Conservation (phyloP, 345 rosid species). For the Bruguiera parviflora region DNA sequence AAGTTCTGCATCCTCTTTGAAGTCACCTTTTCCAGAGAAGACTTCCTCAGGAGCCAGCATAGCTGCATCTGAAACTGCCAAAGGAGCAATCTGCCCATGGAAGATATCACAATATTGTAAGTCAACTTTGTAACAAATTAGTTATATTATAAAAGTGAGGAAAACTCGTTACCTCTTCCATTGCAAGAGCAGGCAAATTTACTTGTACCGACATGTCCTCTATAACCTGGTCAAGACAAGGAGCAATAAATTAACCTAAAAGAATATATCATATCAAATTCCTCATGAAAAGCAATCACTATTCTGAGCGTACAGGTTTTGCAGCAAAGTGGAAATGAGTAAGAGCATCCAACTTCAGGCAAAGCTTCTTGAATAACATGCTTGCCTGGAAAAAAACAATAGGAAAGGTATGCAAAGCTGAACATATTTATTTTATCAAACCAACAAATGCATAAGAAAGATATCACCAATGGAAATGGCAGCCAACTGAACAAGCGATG, state of each 20-base stretch:
- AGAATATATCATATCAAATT: neutral
- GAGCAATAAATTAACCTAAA: neutral
- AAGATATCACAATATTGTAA: constrained; percentile 16
- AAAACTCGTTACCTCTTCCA: constrained; percentile 76
- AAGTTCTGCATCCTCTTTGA: constrained; percentile 82
- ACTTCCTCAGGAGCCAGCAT: constrained; percentile 98
- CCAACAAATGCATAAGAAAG: neutral
- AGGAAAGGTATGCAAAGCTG: constrained; percentile 9
- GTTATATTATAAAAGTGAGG: neutral
- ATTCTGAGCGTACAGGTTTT: constrained; percentile 69
- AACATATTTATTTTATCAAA: neutral
- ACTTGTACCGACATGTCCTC: constrained; percentile 87
- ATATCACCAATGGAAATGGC: neutral
- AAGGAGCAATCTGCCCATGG: constrained; percentile 69
- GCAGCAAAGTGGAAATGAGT: constrained; percentile 97
- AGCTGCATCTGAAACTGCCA: constrained; percentile 92
- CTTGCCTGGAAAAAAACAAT: constrained; percentile 52
- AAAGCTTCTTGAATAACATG: constrained; percentile 66
- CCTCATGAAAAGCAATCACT: neutral
- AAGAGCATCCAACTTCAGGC: constrained; percentile 93
- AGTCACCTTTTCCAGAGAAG: constrained; percentile 71
- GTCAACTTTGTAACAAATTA: neutral
- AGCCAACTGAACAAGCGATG: neutral
- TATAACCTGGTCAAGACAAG: constrained; percentile 52
- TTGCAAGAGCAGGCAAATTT: constrained; percentile 93